These are phyloP conservation scores for Ustilago crameri DNA, from an alignment of 1,284 basidiomycete genomes.

Conservation along the genomic window DNA sequence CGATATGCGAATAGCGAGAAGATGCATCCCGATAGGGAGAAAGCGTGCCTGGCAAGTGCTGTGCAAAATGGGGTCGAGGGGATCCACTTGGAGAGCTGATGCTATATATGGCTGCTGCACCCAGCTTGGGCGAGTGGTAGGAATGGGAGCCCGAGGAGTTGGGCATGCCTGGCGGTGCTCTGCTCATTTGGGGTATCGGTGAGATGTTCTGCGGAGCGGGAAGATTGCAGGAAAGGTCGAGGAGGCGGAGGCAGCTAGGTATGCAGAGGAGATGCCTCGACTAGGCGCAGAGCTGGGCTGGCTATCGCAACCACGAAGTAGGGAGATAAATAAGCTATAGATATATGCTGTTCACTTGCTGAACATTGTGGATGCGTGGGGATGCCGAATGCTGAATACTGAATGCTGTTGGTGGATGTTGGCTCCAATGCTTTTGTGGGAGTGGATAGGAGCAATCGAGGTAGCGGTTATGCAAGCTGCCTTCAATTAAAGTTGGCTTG, in stretches of 20 bases:
- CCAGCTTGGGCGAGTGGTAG: slow-evolving; percentile 48
- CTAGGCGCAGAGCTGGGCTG: not conserved
- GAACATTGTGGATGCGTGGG: not conserved
- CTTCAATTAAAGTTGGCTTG: slow-evolving; percentile 1
- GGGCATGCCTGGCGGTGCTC: slow-evolving; percentile 49
- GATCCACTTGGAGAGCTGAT: slow-evolving; percentile 55
- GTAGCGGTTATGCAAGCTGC: slow-evolving; percentile 6
- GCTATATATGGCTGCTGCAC: slow-evolving; percentile 39
- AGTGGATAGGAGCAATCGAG: not conserved
- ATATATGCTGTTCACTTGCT: slow-evolving; percentile 3
- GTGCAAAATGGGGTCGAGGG: slow-evolving; percentile 53
- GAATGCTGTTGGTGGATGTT: not conserved
- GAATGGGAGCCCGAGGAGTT: slow-evolving; percentile 28
- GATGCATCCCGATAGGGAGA: slow-evolving; percentile 64
- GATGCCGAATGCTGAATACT: not conserved
- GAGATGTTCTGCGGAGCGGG: not conserved
- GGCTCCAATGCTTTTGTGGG: not conserved
- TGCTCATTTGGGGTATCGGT: slow-evolving; percentile 36
- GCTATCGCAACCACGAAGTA: not conserved
- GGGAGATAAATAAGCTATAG: not conserved
- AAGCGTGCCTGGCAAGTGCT: slow-evolving; percentile 55
- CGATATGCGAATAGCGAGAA: slow-evolving; percentile 53
- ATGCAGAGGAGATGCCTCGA: not conserved
- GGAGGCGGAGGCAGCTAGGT: not conserved
- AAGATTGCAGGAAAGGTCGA: not conserved